Conservation (phyloP, 2,329 filamentous ascomycete genomes). For the Fusarium nisikadoi region DNA sequence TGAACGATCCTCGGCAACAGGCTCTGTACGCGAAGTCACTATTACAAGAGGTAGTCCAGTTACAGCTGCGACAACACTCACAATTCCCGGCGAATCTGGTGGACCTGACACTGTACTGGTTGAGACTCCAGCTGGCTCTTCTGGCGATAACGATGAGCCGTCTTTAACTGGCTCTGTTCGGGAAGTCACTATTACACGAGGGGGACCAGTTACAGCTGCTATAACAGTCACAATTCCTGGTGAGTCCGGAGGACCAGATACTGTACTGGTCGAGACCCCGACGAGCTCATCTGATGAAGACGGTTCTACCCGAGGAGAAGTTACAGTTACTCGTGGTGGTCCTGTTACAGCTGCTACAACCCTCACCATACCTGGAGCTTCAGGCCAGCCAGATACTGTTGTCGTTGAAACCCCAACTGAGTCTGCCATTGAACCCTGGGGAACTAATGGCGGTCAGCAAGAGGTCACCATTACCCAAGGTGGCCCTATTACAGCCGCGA, state of each 20-base stretch:
- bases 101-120: constrained; percentile 8
- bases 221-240: neutral
- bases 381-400: neutral
- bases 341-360: neutral
- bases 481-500: neutral
- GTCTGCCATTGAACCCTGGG: neutral
- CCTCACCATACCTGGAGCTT: neutral
- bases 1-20: neutral
- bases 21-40: neutral
- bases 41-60: neutral
- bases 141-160: fast-evolving
- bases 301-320: neutral
- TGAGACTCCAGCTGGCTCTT: neutral
- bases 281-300: neutral
- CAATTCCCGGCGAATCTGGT: neutral
- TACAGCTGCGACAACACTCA: neutral
- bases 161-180: neutral
- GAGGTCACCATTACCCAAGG: neutral
- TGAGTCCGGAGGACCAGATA: neutral
- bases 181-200: neutral
- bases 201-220: neutral
- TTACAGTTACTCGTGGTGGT: neutral
- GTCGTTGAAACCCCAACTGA: neutral
- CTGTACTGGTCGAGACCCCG: constrained; percentile 11
- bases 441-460: fast-evolving